These are phyloP conservation scores for Begonia masoniana DNA, from an alignment of 306 rosid species.

Conservation along the genomic window DNA sequence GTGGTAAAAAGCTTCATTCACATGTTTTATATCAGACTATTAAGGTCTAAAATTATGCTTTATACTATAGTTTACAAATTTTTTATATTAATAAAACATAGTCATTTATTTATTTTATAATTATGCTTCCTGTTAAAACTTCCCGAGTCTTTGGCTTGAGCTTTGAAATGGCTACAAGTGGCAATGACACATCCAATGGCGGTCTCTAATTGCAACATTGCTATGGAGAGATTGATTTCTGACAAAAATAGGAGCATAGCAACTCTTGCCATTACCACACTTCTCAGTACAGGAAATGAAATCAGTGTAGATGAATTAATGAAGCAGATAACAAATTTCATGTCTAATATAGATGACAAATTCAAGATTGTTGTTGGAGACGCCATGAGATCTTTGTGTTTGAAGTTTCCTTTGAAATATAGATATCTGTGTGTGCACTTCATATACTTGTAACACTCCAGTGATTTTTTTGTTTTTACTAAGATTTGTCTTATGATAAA, in stretches of 20 bases:
- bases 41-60: no score
- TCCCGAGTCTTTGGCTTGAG: neutral
- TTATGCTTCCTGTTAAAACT: no score
- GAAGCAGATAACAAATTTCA: constrained; percentile 97
- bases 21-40: no score
- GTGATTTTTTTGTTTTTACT: no score
- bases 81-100: neutral
- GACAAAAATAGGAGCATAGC: constrained; percentile 99
- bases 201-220: constrained; percentile 97
- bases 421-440: constrained; percentile 72
- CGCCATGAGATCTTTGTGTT: constrained; percentile 90
- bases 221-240: constrained; percentile 93
- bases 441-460: no score
- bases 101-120: no score
- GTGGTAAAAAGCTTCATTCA: no score
- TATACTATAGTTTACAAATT: neutral
- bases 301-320: constrained; percentile 94
- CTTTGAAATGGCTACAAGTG: constrained; percentile 42
- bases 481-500: no score
- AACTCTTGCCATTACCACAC: constrained; percentile 95
- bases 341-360: constrained; percentile 98
- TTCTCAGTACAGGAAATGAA: constrained; percentile 96
- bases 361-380: constrained; percentile 96
- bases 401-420: constrained; percentile 89
- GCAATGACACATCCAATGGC: constrained; percentile 99